These are phyloP conservation scores for Eleusine indica DNA, from an alignment of 176 grass and related monocot species.

Conservation along the genomic window DNA sequence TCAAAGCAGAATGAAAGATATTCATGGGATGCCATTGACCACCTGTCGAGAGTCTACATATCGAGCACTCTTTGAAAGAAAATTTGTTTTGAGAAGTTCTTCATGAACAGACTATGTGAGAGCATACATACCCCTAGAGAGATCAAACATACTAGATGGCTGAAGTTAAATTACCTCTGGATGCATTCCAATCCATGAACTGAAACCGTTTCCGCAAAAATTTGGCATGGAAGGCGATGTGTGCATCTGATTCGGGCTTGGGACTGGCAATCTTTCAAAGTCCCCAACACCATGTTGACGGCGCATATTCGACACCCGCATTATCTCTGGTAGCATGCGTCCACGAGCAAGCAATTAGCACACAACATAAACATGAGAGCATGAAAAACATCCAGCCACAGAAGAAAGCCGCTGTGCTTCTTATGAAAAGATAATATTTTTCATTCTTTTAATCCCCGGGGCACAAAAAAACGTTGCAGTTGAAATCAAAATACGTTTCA, in stretches of 20 bases:
- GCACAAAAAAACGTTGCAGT: background rate
- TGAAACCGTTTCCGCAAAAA: slow-evolving; percentile 70
- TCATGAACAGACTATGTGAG: slow-evolving; percentile 1
- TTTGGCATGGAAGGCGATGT: slow-evolving; percentile 58
- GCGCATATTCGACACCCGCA: slow-evolving; percentile 70
- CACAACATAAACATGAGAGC: slow-evolving; percentile 14
- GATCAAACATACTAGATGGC: slow-evolving; percentile 21
- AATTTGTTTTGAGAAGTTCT: background rate
- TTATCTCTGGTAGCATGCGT: slow-evolving; percentile 70
- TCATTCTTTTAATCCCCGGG: slow-evolving; percentile 7
- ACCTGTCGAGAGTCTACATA: background rate
- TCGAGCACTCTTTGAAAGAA: slow-evolving; percentile 8
- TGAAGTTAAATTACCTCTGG: slow-evolving; percentile 62
- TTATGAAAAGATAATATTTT: slow-evolving; percentile 17
- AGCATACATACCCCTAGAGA: background rate
- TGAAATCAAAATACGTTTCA: slow-evolving; percentile 7
- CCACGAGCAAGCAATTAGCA: slow-evolving; percentile 39
- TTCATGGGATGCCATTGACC: background rate
- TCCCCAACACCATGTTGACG: slow-evolving; percentile 57
- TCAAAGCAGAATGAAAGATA: background rate
- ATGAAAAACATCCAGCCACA: slow-evolving; percentile 32
- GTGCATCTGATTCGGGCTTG: slow-evolving; percentile 77
- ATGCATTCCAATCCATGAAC: slow-evolving; percentile 63
- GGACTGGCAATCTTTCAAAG: slow-evolving; percentile 52
- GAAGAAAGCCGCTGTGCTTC: slow-evolving; percentile 14